Percentiles rank a stretch among this genome's conserved stretches.
These are phyloP conservation scores for Thraustochytrium striatum DNA, from an alignment of 352 stramenopile genomes.

Conservation along the genomic window DNA sequence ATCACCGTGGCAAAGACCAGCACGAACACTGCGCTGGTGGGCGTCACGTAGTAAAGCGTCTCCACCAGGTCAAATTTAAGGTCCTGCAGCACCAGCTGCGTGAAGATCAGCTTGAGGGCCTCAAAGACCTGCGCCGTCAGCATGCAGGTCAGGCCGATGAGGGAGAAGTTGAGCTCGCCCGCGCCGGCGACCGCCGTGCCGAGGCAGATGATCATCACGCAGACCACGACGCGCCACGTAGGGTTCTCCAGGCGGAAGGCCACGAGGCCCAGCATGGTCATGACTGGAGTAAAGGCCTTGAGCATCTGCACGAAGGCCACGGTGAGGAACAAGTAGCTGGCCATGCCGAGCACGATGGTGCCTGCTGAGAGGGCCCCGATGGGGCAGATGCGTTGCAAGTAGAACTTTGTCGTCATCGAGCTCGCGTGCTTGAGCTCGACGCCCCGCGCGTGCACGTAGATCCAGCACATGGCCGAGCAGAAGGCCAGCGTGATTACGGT, in stretches of 20 bases:
- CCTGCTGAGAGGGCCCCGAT: conserved; percentile 38
- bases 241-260: conserved; percentile 28
- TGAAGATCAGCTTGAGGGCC: conserved; percentile 49
- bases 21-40: conserved; percentile 34
- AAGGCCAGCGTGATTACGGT: conserved; percentile 39
- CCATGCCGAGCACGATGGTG: conserved; percentile 48
- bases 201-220: conserved; percentile 43
- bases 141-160: conserved; percentile 47
- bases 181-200: conserved; percentile 36
- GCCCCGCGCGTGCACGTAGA: neutral
- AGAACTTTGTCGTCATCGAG: conserved; percentile 39
- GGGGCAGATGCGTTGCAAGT: conserved; percentile 25
- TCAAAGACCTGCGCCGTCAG: conserved; percentile 38
- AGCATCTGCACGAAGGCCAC: conserved; percentile 51
- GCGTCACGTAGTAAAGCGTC: conserved; percentile 47
- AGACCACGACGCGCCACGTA: conserved; percentile 3
- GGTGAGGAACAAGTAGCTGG: conserved; percentile 47
- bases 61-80: conserved; percentile 46
- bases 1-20: conserved; percentile 35
- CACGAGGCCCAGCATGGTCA: conserved; percentile 32
- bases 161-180: conserved; percentile 47
- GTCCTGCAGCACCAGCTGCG: conserved; percentile 48
- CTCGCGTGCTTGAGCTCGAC: conserved; percentile 10
- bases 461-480: neutral
- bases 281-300: conserved; percentile 51